Evolutionary conservation across 768 basidiomycete genomes (phyloP), one percentile per base, ranked within the genome.

Genomic region (Suillus occidentalis): DNA sequence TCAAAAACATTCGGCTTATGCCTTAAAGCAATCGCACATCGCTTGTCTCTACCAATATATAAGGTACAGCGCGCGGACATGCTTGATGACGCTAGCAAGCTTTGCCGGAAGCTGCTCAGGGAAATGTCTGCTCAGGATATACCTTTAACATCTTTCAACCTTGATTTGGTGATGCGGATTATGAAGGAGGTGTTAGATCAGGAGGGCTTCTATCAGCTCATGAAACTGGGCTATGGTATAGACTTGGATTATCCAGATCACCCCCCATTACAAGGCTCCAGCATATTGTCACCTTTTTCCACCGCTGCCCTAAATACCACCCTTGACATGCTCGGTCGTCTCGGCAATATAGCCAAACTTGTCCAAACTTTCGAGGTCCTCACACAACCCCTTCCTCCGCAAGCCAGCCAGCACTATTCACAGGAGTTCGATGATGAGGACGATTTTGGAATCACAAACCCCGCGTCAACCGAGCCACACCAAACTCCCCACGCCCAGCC

Each of bases 331-430:
- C 82, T 92, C 10, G 91, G 91, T 16, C 82, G 83, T 10, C 70
- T 82, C 20, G 83, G 85, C 14, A 77, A 87, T 61, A 75, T 90
- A 45, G 86, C 89, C 5, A 87, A 85, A 68, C 82, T 94, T 72
- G 83, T 94, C 6, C 85, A 87, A 70, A 83, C 88, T 1, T 94
- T 93, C 70, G 92, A 94, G 69, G 87, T 90, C 36, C 85, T 93
- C 64, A 91, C 92, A 0, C 82, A 87, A 57, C 90, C 90, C 18
- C 80, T 92, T 36, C 87, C 89, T 13, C 75, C 78, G 65, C 80
- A 83, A 50, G 79, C 75, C 57, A 77, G 82, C 71, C 64, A 68
- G 47, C 79, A 81, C 68, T 77, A 81, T 62, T 80, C 84, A 66
- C 77, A 82, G 7, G 82, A 85, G 14, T 89, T 88, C 72, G 89